Conservation (phyloP, 176 grass and related monocot species). For the Rhipidocladum racemiflorum region DNA sequence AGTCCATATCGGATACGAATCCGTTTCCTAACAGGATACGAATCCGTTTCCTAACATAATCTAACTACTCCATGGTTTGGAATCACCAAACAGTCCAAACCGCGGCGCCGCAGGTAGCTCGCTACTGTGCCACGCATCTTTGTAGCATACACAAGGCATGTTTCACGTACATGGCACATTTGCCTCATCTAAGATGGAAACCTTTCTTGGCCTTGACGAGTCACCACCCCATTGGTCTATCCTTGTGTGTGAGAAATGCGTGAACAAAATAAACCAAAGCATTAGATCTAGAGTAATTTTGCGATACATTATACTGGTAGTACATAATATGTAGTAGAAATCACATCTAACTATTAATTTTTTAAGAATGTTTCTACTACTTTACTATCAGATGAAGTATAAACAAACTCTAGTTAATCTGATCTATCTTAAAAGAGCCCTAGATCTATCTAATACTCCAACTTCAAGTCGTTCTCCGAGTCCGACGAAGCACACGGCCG, state of each 20-base stretch:
- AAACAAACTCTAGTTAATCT: too few species aligned
- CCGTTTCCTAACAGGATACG: too few species aligned
- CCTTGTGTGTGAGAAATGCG: too few species aligned
- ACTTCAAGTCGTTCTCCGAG: not conserved
- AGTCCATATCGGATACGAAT: too few species aligned
- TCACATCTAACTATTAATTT: too few species aligned
- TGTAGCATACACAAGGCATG: not conserved
- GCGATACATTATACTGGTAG: too few species aligned
- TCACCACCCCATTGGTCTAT: not conserved
- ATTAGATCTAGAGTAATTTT: not conserved
- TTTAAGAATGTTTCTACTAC: too few species aligned
- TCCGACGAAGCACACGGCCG: not conserved
- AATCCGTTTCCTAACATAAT: too few species aligned
- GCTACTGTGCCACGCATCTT: slow-evolving; percentile 9
- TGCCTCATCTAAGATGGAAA: not conserved
- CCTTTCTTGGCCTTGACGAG: not conserved
- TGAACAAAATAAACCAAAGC: not conserved
- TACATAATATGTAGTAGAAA: too few species aligned
- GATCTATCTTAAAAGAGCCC: too few species aligned
- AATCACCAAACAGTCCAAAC: not conserved
- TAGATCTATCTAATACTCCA: not conserved
- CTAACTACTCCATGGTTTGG: not conserved
- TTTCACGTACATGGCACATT: slow-evolving; percentile 36
- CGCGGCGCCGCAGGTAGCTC: not conserved
- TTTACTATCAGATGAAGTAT: too few species aligned